phyloP scores from a whole-genome alignment of 164 flowering plant genomes.

The Vitis rupestris region DNA sequence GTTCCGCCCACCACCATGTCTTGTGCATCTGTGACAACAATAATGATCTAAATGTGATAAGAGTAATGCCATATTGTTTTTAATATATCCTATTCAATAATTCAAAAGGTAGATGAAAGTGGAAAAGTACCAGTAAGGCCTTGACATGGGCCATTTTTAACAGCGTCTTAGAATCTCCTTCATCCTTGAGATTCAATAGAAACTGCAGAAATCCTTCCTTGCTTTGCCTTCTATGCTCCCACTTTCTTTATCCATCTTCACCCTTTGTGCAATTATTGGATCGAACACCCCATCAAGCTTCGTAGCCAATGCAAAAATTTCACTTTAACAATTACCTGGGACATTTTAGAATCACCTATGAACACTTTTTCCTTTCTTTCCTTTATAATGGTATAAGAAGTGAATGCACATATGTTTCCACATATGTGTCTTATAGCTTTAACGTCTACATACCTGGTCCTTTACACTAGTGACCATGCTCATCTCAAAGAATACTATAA shows the following conservation, averaged over 20 bases:
- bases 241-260: constrained; percentile 17
- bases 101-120: too few species aligned
- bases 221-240: constrained; percentile 3
- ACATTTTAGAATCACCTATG: too few species aligned
- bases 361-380: too few species aligned
- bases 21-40: constrained; percentile 10
- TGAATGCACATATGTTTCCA: too few species aligned
- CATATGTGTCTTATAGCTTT: too few species aligned
- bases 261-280: constrained; percentile 30
- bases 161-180: constrained; percentile 25
- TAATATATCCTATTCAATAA: not conserved
- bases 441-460: too few species aligned
- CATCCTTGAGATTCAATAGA: constrained; percentile 36
- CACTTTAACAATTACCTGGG: too few species aligned
- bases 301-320: not conserved
- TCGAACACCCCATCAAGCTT: constrained; percentile 42
- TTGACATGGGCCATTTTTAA: constrained; percentile 21
- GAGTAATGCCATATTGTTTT: too few species aligned
- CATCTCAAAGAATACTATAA: too few species aligned
- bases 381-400: too few species aligned
- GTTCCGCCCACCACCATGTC: constrained; percentile 55
- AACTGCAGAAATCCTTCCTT: constrained; percentile 36
- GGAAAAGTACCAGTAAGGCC: constrained; percentile 22
- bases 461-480: too few species aligned
- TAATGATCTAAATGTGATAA: too few species aligned